Evolutionary conservation across 257 asterid genomes (phyloP).

Genomic region (Penstemon barbatus): DNA sequence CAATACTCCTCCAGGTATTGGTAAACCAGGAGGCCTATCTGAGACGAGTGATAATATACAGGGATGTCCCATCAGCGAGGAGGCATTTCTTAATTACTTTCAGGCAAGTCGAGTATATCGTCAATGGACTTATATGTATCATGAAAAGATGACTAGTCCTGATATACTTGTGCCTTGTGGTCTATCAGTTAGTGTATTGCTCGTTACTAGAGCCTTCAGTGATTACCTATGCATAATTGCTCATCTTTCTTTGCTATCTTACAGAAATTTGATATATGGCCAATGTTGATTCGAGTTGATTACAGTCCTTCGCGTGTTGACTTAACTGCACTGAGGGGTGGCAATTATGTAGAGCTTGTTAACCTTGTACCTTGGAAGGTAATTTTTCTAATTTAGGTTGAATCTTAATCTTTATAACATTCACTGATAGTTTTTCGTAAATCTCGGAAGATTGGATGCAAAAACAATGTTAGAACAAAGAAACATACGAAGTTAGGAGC

Average conservation of each 20-base stretch:
- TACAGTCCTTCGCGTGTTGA: constrained; percentile 88
- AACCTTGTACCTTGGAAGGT: constrained; percentile 99
- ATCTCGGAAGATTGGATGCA: background rate
- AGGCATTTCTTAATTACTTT: constrained; percentile 91
- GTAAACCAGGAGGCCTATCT: constrained; percentile 45
- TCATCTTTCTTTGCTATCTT: constrained; percentile 37
- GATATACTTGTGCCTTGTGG: constrained; percentile 4
- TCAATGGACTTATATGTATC: constrained; percentile 15
- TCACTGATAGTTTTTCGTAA: constrained; percentile 4
- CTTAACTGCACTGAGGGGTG: constrained; percentile 87
- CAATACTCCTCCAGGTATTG: constrained; percentile 37
- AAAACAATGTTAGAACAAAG: constrained; percentile 12
- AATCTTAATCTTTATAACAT: background rate
- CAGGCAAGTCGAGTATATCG: constrained; percentile 60
- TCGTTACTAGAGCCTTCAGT: constrained; percentile 9
- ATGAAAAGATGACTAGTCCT: constrained; percentile 1
- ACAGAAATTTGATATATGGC: constrained; percentile 93
- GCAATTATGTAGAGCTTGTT: constrained; percentile 96
- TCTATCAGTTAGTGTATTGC: constrained; percentile 15
- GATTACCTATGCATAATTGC: constrained; percentile 9
- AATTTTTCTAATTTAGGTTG: constrained; percentile 28
- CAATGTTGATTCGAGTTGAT: constrained; percentile 83
- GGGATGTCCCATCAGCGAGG: constrained; percentile 50
- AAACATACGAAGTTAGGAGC: background rate
- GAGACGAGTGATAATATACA: constrained; percentile 43